Evolutionary conservation across 129 eudicot genomes (phyloP), one percentile per base, ranked within the genome.

Genomic region (Lonicera japonica): DNA sequence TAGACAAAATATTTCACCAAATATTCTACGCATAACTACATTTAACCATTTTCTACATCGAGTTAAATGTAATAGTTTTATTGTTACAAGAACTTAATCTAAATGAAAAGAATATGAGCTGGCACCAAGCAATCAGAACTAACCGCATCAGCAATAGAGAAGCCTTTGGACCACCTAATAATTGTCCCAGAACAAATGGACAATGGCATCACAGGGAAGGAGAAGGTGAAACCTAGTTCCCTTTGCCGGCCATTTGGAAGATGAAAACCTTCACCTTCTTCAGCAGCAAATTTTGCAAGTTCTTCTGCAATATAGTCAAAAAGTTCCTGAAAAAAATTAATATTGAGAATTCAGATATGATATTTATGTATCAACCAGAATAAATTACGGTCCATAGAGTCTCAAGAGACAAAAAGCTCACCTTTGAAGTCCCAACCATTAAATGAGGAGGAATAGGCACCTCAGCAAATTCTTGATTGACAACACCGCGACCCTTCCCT

Each of bases 151-250:
- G 70, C 78, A 51, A 92, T 88, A 18, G 96, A 82, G 66, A 92
- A 92, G 65, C 99, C 99, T 69, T 92, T 92, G 17, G 95, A 82
- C 99, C 99, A 92, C 56, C 87, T 76, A 69, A 88, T 83, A 38
- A 92, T 84, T 40, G 89, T 79, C 60, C 99, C 99, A 13, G 91
- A 80, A 72, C 70, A 74, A 17, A 87, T 92, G 45, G 99, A 92
- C 57, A 78, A 76, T 69, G 87, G 98, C 95, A 87, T 73, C 72
- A 92, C 99, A 0, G 99, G 96, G 64, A 92, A 92, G 10, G 96
- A 92, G 80, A 92, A 92, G 47, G 96, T 92, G 80, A 92, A 92
- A 29, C 99, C 99, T 15, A 92, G 64, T 71, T 92, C 98, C 83
- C 98, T 82, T 69, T 82, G 84, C 53, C 79, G 76, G 10, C 85